Evolutionary conservation across 2,329 filamentous ascomycete genomes (phyloP).

Genomic region (Fusarium guadeloupense): DNA sequence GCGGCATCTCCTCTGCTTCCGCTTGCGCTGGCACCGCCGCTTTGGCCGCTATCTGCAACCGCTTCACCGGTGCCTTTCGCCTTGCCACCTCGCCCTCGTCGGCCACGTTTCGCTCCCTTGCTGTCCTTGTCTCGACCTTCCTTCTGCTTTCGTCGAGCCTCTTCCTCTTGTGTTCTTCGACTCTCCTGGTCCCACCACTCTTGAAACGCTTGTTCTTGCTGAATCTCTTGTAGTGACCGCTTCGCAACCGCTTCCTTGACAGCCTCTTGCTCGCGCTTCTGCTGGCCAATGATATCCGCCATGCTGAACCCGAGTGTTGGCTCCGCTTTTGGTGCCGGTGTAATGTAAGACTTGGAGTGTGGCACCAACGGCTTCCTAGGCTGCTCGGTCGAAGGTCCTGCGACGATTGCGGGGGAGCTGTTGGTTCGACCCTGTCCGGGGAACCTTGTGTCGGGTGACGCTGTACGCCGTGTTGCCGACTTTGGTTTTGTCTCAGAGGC

Average conservation of each 20-base stretch:
- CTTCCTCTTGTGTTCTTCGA: slow-evolving; percentile 72
- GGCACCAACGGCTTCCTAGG: slow-evolving; percentile 59
- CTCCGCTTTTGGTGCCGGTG: slow-evolving; percentile 67
- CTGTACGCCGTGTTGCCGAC: slow-evolving; percentile 58
- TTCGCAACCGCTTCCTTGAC: slow-evolving; percentile 88
- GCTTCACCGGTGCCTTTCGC: slow-evolving; percentile 35
- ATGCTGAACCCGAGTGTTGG: slow-evolving; percentile 76
- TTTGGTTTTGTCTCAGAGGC: slow-evolving; percentile 53
- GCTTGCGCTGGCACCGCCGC: slow-evolving; percentile 18
- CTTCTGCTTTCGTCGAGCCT: slow-evolving; percentile 54
- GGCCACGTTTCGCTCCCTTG: slow-evolving; percentile 45
- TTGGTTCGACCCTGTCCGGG: slow-evolving; percentile 62
- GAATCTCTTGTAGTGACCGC: slow-evolving; percentile 90
- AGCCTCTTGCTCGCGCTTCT: slow-evolving; percentile 83
- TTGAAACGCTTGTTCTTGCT: slow-evolving; percentile 95
- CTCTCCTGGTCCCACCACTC: slow-evolving; percentile 96
- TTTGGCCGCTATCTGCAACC: slow-evolving; percentile 29
- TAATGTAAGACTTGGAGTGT: slow-evolving; percentile 69
- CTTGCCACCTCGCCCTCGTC: slow-evolving; percentile 47
- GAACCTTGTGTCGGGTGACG: slow-evolving; percentile 71
- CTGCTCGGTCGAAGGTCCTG: slow-evolving; percentile 42
- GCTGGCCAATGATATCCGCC: slow-evolving; percentile 87
- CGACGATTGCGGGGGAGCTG: slow-evolving; percentile 45
- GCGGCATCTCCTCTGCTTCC: slow-evolving; percentile 18
- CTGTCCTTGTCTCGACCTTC: slow-evolving; percentile 54